phyloP scores from a whole-genome alignment of 2,329 filamentous ascomycete species.

The Fusarium sp. region DNA sequence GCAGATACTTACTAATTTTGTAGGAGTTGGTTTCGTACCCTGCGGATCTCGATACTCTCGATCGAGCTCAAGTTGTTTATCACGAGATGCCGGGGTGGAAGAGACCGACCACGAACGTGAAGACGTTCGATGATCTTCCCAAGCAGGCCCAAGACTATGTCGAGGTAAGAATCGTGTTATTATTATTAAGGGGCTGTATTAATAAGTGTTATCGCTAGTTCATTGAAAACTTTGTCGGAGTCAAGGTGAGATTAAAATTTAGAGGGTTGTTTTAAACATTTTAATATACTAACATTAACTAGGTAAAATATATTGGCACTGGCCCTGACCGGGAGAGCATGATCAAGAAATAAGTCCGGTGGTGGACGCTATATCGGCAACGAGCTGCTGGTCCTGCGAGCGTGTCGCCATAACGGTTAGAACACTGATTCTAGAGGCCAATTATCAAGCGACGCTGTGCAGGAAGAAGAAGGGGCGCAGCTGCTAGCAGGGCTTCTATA shows the following conservation, averaged over 20 bases:
- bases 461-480: too few species aligned
- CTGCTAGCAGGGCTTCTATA: too few species aligned
- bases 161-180: slow-evolving; percentile 12
- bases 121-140: slow-evolving; percentile 64
- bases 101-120: slow-evolving; percentile 66
- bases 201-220: background rate
- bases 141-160: slow-evolving; percentile 71
- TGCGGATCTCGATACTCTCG: background rate
- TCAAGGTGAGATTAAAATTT: background rate
- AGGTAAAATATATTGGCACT: background rate
- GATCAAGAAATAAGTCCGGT: too few species aligned
- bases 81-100: slow-evolving; percentile 75
- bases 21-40: slow-evolving; percentile 3
- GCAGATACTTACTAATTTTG: too few species aligned
- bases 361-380: too few species aligned
- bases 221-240: slow-evolving; percentile 3
- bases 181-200: background rate
- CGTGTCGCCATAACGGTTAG: too few species aligned
- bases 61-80: slow-evolving; percentile 66
- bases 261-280: background rate
- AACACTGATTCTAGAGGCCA: too few species aligned
- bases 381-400: too few species aligned
- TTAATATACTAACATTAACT: background rate
- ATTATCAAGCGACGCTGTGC: too few species aligned
- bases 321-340: background rate